These are phyloP conservation scores for Fusarium anguioides DNA, from an alignment of 2,329 filamentous ascomycete species.

Conservation along the genomic window DNA sequence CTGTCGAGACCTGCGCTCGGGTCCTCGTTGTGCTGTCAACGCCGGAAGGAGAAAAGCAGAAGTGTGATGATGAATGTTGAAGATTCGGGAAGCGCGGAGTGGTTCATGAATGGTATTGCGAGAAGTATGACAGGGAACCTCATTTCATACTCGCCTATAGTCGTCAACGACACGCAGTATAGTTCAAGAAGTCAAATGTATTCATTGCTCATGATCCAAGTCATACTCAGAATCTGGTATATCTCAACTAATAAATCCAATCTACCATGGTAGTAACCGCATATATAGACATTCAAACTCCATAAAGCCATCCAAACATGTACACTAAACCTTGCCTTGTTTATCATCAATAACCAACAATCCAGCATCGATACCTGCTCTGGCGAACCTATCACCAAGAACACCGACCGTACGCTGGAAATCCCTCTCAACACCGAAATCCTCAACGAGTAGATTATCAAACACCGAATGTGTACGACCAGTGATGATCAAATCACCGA, in stretches of 20 bases:
- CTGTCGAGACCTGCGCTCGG: too few relatives aligned
- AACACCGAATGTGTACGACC: constrained; percentile 40
- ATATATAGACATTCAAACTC: background rate
- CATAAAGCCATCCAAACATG: background rate
- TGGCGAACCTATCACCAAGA: constrained; percentile 42
- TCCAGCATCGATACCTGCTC: constrained; percentile 45
- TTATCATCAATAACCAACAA: constrained; percentile 45
- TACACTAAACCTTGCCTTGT: background rate
- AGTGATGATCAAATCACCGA: constrained; percentile 44
- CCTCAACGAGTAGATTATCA: constrained; percentile 22
- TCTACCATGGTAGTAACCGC: background rate
- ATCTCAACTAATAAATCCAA: background rate
- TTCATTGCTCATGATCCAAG: constrained; percentile 14
- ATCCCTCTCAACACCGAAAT: constrained; percentile 44
- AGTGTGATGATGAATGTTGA: too few relatives aligned
- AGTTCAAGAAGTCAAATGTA: background rate
- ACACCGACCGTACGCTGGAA: constrained; percentile 45
- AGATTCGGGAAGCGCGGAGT: too few relatives aligned
- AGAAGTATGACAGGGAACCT: too few relatives aligned
- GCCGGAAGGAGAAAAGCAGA: too few relatives aligned
- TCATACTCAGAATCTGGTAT: background rate
- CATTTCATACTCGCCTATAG: too few relatives aligned
- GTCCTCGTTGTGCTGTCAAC: too few relatives aligned
- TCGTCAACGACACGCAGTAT: too few relatives aligned
- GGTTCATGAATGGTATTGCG: too few relatives aligned